Percentiles rank a stretch among this genome's conserved stretches.
Conservation (phyloP, 257 asterid species). For the Schizonepeta tenuifolia region DNA sequence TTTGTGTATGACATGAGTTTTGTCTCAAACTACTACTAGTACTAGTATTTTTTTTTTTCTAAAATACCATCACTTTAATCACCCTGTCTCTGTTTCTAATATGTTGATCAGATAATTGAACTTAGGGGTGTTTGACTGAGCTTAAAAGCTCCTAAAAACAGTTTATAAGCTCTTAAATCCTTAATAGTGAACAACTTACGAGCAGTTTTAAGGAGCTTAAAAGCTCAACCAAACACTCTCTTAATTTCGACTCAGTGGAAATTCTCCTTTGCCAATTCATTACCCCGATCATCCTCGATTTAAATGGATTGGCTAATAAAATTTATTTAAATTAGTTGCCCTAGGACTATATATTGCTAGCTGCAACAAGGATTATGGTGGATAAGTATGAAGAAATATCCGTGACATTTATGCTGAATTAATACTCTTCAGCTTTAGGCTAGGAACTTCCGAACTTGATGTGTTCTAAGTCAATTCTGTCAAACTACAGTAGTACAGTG, state of each 20-base stretch:
- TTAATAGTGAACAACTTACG: too few relatives aligned
- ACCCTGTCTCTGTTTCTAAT: slow-evolving; percentile 3
- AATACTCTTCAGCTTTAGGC: neutral
- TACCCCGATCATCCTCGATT: slow-evolving; percentile 16
- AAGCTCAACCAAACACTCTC: too few relatives aligned
- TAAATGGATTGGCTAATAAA: slow-evolving; percentile 13
- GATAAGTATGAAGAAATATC: neutral
- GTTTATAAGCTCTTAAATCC: too few relatives aligned
- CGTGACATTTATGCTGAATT: slow-evolving; percentile 7
- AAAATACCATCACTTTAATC: slow-evolving; percentile 9
- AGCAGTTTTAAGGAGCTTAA: too few relatives aligned
- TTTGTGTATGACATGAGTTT: slow-evolving; percentile 1
- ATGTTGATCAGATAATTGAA: neutral
- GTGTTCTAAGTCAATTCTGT: neutral
- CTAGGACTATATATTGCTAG: slow-evolving; percentile 18
- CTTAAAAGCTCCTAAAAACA: too few relatives aligned
- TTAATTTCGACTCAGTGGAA: too few relatives aligned
- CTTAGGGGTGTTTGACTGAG: too few relatives aligned
- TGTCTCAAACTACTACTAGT: neutral
- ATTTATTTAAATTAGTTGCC: neutral
- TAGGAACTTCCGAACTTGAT: neutral
- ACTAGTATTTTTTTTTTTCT: neutral
- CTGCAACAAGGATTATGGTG: neutral
- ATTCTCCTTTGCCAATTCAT: neutral
- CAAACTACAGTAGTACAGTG: too few relatives aligned